Evolutionary conservation across 2,329 filamentous ascomycete species (phyloP).

Genomic region (Trichoderma pleuroti): DNA sequence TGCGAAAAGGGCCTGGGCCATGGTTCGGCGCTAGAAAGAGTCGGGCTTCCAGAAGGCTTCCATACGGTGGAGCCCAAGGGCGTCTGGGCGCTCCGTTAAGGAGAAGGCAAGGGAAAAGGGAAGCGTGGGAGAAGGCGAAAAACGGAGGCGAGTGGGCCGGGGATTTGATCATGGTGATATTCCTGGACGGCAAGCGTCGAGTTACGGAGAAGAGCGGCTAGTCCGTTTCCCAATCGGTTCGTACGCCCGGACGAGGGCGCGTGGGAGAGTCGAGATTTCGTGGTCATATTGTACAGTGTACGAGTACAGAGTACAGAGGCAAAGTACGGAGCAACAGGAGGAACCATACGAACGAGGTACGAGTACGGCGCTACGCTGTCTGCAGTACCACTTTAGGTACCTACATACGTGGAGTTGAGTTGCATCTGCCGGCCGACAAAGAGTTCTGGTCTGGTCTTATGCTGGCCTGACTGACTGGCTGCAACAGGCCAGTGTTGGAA

Average conservation of each 20-base stretch:
- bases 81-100: slow-evolving; percentile 15
- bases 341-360: too few species aligned
- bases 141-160: slow-evolving; percentile 11
- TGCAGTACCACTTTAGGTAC: too few species aligned
- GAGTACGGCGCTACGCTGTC: neutral
- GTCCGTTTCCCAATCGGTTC: slow-evolving; percentile 7
- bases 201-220: slow-evolving; percentile 10
- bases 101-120: neutral
- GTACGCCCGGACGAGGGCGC: slow-evolving; percentile 7
- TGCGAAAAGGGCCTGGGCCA: neutral
- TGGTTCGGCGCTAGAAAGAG: slow-evolving; percentile 15
- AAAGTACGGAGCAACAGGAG: too few species aligned
- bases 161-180: neutral
- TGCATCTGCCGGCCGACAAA: neutral
- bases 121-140: neutral
- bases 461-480: neutral
- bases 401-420: neutral
- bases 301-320: too few species aligned
- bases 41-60: slow-evolving; percentile 18
- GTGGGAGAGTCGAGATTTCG: slow-evolving; percentile 5
- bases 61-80: slow-evolving; percentile 13
- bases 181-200: neutral
- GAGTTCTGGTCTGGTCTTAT: neutral
- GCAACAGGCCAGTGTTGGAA: neutral
- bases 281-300: neutral